phyloP scores from a whole-genome alignment of 2,329 filamentous ascomycete species.

The Teratosphaeria nubilosa region DNA sequence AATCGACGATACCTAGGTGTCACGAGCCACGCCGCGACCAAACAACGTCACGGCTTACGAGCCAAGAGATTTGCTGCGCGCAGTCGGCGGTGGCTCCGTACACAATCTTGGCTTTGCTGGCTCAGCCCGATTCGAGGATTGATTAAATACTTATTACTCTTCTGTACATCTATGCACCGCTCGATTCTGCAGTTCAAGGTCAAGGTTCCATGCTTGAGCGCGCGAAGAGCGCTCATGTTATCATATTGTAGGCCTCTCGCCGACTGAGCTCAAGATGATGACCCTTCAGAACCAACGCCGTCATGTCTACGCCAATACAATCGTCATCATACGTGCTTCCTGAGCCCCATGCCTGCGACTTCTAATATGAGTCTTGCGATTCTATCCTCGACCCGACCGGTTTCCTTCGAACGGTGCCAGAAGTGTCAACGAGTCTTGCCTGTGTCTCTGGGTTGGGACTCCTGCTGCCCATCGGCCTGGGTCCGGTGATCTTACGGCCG shows the following conservation, averaged over 20 bases:
- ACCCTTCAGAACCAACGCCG: background rate
- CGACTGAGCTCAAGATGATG: background rate
- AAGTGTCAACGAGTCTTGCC: slow-evolving; percentile 9
- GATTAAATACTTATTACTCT: background rate
- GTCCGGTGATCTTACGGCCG: slow-evolving; percentile 38
- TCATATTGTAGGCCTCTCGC: background rate
- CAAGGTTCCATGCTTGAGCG: background rate
- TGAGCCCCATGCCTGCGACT: background rate
- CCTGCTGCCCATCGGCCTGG: slow-evolving; percentile 37
- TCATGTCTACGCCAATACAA: background rate
- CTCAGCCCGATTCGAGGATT: too few relatives aligned
- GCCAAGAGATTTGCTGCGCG: too few relatives aligned
- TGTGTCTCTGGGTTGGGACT: slow-evolving; percentile 13
- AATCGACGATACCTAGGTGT: background rate
- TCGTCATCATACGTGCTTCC: background rate
- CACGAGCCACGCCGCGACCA: background rate
- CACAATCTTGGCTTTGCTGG: too few relatives aligned
- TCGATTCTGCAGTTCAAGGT: background rate
- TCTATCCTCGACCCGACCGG: slow-evolving; percentile 18
- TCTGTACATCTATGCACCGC: background rate
- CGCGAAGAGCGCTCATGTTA: background rate
- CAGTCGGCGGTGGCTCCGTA: too few relatives aligned
- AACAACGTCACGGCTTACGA: background rate
- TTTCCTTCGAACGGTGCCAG: slow-evolving; percentile 19
- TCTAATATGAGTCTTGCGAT: background rate